Percentiles rank a stretch among this genome's conserved stretches.
Evolutionary conservation across 2,329 filamentous ascomycete species (phyloP).

Genomic region (Clonostachys rosea): DNA sequence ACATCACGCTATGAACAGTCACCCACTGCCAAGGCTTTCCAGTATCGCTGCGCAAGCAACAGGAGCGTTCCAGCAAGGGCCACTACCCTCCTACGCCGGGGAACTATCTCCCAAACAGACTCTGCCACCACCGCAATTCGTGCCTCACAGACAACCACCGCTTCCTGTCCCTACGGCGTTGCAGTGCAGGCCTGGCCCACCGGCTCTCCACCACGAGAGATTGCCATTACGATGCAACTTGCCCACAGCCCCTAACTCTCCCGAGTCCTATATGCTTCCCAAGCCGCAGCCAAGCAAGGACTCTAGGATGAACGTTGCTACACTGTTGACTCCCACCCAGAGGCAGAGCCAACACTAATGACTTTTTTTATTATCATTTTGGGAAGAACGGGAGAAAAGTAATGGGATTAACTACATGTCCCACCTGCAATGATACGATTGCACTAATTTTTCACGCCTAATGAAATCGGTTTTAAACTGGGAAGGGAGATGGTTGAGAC

Average conservation of each 20-base stretch:
- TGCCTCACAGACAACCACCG: too few relatives aligned
- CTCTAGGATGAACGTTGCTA: not conserved
- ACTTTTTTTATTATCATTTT: too few relatives aligned
- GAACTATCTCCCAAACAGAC: not conserved
- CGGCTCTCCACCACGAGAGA: too few relatives aligned
- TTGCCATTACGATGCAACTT: slow-evolving; percentile 4
- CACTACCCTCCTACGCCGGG: slow-evolving; percentile 3
- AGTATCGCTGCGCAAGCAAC: not conserved
- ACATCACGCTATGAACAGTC: not conserved
- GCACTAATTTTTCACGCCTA: too few relatives aligned
- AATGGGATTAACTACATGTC: too few relatives aligned
- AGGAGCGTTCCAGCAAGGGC: not conserved
- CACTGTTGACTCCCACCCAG: not conserved
- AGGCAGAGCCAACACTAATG: not conserved
- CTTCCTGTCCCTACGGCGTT: too few relatives aligned
- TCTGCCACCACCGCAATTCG: not conserved
- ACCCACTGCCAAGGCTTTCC: not conserved
- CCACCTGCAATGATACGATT: too few relatives aligned
- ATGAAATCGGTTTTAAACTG: too few relatives aligned
- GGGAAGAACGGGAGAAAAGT: too few relatives aligned
- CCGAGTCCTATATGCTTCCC: slow-evolving; percentile 4
- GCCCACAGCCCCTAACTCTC: slow-evolving; percentile 26
- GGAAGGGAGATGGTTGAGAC: too few relatives aligned
- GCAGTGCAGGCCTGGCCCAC: too few relatives aligned
- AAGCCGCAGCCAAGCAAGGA: not conserved